A percentile compares a stretch with the other conserved stretches of the same genome.
Conservation (phyloP, 2,329 filamentous ascomycete genomes). For the Aspergillus sp. region DNA sequence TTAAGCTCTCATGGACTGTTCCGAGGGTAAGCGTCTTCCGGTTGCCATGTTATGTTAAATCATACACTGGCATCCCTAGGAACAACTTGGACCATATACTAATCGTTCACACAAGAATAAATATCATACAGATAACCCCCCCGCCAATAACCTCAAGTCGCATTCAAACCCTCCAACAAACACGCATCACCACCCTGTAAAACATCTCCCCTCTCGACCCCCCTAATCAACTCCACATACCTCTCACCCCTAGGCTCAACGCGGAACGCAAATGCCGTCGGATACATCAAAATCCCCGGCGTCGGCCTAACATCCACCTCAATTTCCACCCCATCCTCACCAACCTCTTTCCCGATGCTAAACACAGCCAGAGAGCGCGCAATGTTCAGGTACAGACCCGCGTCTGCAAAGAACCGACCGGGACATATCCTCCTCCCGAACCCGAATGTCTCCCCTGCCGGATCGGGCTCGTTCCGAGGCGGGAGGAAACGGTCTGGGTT, state of each 20-base stretch:
- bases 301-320: slow-evolving; percentile 39
- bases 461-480: slow-evolving; percentile 37
- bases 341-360: slow-evolving; percentile 38
- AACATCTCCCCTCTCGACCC: slow-evolving; percentile 25
- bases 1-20: no score
- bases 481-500: slow-evolving; percentile 45
- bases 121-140: no score
- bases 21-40: no score
- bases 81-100: no score
- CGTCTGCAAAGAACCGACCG: slow-evolving; percentile 44
- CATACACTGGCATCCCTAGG: no score
- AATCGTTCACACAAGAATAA: no score
- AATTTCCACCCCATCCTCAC: slow-evolving; percentile 31
- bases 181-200: no score
- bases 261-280: slow-evolving; percentile 33
- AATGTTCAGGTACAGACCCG: slow-evolving; percentile 41
- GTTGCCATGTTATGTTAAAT: no score
- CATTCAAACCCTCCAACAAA: no score
- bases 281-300: slow-evolving; percentile 37
- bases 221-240: slow-evolving; percentile 34
- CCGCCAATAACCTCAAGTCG: no score
- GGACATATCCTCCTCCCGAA: slow-evolving; percentile 47
- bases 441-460: slow-evolving; percentile 32
- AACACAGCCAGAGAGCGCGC: slow-evolving; percentile 51
- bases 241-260: slow-evolving; percentile 36